phyloP scores from a whole-genome alignment of 2,329 filamentous ascomycete species.

The Ustulina deusta region DNA sequence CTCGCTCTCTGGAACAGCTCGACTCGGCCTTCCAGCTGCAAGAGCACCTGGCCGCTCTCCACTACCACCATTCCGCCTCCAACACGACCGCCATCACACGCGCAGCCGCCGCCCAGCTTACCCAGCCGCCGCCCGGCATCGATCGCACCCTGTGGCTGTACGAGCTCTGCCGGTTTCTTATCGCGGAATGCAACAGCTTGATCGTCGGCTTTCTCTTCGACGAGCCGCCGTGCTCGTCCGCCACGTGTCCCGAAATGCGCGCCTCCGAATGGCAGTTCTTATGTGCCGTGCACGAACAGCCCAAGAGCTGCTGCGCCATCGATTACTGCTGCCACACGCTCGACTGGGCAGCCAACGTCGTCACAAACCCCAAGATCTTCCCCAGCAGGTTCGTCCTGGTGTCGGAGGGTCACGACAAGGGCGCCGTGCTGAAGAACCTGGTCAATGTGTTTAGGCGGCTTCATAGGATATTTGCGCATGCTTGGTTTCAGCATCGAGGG shows the following conservation, averaged over 20 bases:
- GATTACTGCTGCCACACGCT: slow-evolving; percentile 99
- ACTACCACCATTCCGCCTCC: slow-evolving; percentile 80
- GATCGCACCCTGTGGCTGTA: slow-evolving; percentile 96
- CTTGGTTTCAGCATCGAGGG: slow-evolving; percentile 96
- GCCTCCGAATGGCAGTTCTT: slow-evolving; percentile 99
- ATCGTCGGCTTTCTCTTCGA: slow-evolving; percentile 95
- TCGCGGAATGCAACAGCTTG: slow-evolving; percentile 91
- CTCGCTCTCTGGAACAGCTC: slow-evolving; percentile 67
- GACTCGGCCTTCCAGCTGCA: slow-evolving; percentile 98
- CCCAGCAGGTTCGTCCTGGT: slow-evolving; percentile 80
- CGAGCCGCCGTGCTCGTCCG: slow-evolving; percentile 85
- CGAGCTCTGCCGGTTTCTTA: slow-evolving; percentile 95
- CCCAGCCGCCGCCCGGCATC: slow-evolving; percentile 82
- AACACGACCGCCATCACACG: slow-evolving; percentile 79
- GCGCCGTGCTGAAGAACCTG: slow-evolving; percentile 80
- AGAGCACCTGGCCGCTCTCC: slow-evolving; percentile 93
- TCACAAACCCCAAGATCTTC: slow-evolving; percentile 95
- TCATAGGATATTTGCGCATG: slow-evolving; percentile 97
- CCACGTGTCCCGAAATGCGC: slow-evolving; percentile 97
- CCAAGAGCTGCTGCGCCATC: slow-evolving; percentile 97
- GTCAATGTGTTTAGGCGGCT: slow-evolving; percentile 95
- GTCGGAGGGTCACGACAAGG: slow-evolving; percentile 69
- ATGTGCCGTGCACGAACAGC: slow-evolving; percentile 95
- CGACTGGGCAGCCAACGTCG: slow-evolving; percentile 95
- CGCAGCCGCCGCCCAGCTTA: slow-evolving; percentile 79